A percentile compares a stretch with the other conserved stretches of the same genome.
Conservation (phyloP, 2,329 filamentous ascomycete genomes). For the Alternaria rosae region DNA sequence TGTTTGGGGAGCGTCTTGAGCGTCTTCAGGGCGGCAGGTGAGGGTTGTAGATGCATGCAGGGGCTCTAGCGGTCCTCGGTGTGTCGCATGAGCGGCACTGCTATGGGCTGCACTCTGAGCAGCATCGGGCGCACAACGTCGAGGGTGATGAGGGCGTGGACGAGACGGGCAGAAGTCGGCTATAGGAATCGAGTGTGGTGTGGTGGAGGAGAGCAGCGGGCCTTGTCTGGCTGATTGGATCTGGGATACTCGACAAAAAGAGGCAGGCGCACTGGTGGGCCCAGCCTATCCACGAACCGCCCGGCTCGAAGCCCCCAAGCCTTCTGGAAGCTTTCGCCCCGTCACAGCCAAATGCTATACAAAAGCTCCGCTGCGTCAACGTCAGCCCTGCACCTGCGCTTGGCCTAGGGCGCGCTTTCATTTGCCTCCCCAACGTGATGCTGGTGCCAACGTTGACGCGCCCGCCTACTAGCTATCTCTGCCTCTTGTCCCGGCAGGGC, state of each 20-base stretch:
- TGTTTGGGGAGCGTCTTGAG: slow-evolving; percentile 1
- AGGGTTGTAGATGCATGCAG: slow-evolving; percentile 19
- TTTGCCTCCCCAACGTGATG: not conserved
- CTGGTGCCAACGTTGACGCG: slow-evolving; percentile 6
- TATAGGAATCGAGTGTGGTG: slow-evolving; percentile 2
- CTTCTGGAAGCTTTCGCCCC: slow-evolving; percentile 24
- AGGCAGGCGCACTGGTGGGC: slow-evolving; percentile 9
- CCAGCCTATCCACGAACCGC: slow-evolving; percentile 14
- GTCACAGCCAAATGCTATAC: not conserved
- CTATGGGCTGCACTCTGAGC: slow-evolving; percentile 33
- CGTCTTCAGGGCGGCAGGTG: not conserved
- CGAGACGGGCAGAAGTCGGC: slow-evolving; percentile 8
- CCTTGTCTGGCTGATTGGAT: slow-evolving; percentile 4
- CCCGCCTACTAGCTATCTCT: not conserved
- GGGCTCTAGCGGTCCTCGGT: slow-evolving; percentile 22
- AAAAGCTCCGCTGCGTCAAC: slow-evolving; percentile 15
- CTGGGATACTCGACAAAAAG: slow-evolving; percentile 19
- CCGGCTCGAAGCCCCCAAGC: slow-evolving; percentile 18
- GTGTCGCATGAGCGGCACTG: slow-evolving; percentile 45
- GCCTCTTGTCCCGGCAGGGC: not conserved
- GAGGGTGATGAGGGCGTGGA: slow-evolving; percentile 5
- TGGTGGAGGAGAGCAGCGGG: slow-evolving; percentile 17
- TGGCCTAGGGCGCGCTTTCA: not conserved
- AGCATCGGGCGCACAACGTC: slow-evolving; percentile 35
- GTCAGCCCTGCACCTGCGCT: slow-evolving; percentile 6